phyloP scores from a whole-genome alignment of 2,329 filamentous ascomycete species.

The Fusarium sp. region DNA sequence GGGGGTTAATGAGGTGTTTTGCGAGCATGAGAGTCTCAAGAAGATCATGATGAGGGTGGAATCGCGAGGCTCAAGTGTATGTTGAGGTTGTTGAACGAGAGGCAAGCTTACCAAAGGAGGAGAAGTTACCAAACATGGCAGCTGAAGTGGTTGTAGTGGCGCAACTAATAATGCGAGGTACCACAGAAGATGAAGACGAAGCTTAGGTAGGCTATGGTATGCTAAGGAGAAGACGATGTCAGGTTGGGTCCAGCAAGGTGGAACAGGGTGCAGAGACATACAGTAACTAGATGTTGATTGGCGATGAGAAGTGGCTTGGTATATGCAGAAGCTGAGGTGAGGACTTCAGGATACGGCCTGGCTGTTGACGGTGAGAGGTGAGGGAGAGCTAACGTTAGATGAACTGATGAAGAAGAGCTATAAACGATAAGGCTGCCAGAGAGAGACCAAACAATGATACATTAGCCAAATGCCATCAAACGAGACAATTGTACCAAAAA shows the following conservation, averaged over 20 bases:
- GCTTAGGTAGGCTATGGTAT: not conserved
- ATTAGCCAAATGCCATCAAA: not conserved
- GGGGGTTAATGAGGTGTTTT: conserved; percentile 36
- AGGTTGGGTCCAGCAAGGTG: conserved; percentile 16
- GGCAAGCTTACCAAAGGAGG: conserved; percentile 52
- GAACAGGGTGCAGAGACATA: conserved; percentile 26
- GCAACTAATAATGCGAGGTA: conserved; percentile 33
- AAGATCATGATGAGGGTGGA: not conserved
- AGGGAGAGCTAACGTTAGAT: not conserved
- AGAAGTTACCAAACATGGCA: conserved; percentile 58
- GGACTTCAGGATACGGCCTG: conserved; percentile 3
- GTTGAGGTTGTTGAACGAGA: conserved; percentile 15
- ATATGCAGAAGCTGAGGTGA: conserved; percentile 2
- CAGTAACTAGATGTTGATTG: conserved; percentile 5
- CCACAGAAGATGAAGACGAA: conserved; percentile 20
- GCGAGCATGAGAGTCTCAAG: conserved; percentile 10
- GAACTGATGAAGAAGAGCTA: conserved; percentile 1
- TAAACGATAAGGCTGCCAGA: conserved; percentile 3
- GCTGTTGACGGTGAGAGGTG: conserved; percentile 5
- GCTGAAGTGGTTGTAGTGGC: conserved; percentile 33
- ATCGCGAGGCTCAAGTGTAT: not conserved
- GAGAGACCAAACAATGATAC: not conserved
- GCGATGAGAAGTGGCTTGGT: not conserved
- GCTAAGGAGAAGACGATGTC: conserved; percentile 23
- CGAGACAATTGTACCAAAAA: not conserved